Conservation (phyloP, 495 filamentous ascomycete species). For the Penicillium canescens region DNA sequence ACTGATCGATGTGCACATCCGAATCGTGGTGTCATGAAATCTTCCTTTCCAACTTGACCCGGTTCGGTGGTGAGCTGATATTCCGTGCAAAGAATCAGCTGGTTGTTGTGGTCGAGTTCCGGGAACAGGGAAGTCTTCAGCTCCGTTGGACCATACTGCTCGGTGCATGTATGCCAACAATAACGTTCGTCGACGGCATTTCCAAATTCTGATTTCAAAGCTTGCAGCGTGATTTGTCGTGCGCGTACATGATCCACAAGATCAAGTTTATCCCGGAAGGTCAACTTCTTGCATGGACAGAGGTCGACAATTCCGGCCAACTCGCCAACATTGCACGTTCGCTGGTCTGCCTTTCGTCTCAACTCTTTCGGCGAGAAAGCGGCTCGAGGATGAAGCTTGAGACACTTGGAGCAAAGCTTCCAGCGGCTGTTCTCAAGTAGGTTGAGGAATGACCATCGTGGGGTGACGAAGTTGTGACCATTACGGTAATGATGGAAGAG, state of each 20-base stretch:
- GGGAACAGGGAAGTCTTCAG: constrained; percentile 41
- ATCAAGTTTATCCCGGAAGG: constrained; percentile 44
- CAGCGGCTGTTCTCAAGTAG: constrained; percentile 40
- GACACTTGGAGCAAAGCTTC: constrained; percentile 44
- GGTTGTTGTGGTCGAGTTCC: constrained; percentile 34
- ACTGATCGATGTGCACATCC: constrained; percentile 49
- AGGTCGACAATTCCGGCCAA: constrained; percentile 46
- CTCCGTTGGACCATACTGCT: constrained; percentile 41
- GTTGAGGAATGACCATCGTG: constrained; percentile 44
- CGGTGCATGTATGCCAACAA: constrained; percentile 48
- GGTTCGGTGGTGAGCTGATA: constrained; percentile 40
- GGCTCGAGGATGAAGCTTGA: constrained; percentile 44
- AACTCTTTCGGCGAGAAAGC: constrained; percentile 39
- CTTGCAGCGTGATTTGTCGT: constrained; percentile 29
- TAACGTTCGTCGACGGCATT: constrained; percentile 32
- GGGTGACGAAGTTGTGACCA: constrained; percentile 40
- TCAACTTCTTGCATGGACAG: constrained; percentile 50
- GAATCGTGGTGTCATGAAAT: constrained; percentile 45
- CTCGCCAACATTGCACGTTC: constrained; percentile 41
- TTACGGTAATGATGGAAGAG: constrained; percentile 48
- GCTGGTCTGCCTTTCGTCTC: constrained; percentile 35
- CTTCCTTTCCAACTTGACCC: constrained; percentile 44
- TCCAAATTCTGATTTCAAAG: constrained; percentile 34
- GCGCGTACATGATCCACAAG: constrained; percentile 36
- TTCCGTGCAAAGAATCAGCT: constrained; percentile 40